Conservation (phyloP, 345 rosid genomes). For the Acer negundo region DNA sequence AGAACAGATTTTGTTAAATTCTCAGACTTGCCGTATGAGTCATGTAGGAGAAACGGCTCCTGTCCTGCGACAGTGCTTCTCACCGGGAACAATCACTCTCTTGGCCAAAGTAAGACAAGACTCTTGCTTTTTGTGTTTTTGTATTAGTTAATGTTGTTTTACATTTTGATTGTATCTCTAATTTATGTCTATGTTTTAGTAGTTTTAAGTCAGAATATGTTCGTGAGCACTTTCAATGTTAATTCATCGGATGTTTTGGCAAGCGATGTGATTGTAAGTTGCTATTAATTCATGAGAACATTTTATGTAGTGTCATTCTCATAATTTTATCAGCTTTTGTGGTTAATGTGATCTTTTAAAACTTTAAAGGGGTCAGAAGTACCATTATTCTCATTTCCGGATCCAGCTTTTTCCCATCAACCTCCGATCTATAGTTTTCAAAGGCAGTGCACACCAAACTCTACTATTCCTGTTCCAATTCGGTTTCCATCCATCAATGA, state of each 20-base stretch:
- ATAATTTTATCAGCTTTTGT: neutral
- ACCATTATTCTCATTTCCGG: slow-evolving; percentile 32
- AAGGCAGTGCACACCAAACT: slow-evolving; percentile 47
- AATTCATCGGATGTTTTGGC: slow-evolving; percentile 54
- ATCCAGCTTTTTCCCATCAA: slow-evolving; percentile 53
- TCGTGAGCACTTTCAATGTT: slow-evolving; percentile 35
- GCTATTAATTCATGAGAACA: neutral
- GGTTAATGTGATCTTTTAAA: slow-evolving; percentile 23
- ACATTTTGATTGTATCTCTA: slow-evolving; percentile 7
- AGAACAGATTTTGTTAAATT: slow-evolving; percentile 34
- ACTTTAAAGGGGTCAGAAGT: slow-evolving; percentile 66
- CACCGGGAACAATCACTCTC: slow-evolving; percentile 67
- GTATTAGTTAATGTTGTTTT: neutral
- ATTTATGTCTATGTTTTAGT: slow-evolving; percentile 17
- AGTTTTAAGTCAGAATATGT: slow-evolving; percentile 60
- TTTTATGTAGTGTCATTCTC: neutral
- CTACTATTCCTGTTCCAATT: slow-evolving; percentile 35
- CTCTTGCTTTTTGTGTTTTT: slow-evolving; percentile 2
- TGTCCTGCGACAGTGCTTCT: slow-evolving; percentile 73
- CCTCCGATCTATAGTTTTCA: slow-evolving; percentile 60
- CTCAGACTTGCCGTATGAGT: slow-evolving; percentile 50
- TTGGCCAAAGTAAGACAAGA: slow-evolving; percentile 57
- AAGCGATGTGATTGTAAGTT: slow-evolving; percentile 53
- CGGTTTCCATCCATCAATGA: slow-evolving; percentile 16
- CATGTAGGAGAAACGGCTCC: slow-evolving; percentile 64